Base-by-base conservation (phyloP, 179 eudicot species). In the Drosera spatulata region DNA sequence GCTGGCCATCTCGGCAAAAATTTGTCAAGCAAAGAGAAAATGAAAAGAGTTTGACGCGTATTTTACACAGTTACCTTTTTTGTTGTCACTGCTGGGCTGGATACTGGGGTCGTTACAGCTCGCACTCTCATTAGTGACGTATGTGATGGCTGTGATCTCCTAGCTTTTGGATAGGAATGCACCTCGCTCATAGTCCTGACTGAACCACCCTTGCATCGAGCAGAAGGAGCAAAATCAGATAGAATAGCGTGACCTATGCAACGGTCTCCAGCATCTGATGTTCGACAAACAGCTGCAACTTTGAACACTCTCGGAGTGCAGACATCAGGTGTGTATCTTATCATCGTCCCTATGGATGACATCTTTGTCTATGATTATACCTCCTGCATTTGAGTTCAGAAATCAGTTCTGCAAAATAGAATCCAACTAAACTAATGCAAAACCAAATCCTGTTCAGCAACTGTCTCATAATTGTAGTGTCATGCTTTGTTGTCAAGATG, bases 1-100 rank as follows among this genome's bases (percentile, higher is more conserved):
- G 84, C 85, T 89, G 8, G 99, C 91, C 97, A 93, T 93, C 71
- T 93, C 99, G 42, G 99, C 99, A 59, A 22, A 22, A 22, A 22
- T 1, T 22, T 22, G 33, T 22, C 33, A 22, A 22, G 33, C 33
- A 22, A 22, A 22, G 33, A 22, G 33, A 22, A 22, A 22, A 22
- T 22, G 33, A 22, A 22, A 22, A 22, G 33, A 22, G 33, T 0
- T 0, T 22, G 33, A 22, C 33, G 1, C 33, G 33, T 1, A 22
- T 22, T 22, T 1, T 22, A 22, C 33, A 22, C 33, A 22, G 33
- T 49, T 41, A 82, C 96, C 96, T 87, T 85, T 41, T 68, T 72
- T 7, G 73, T 59, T 6, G 83, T 82, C 33, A 73, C 43, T 8
- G 78, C 66, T 39, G 77, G 80, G 56, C 84, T 88, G 4, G 95